phyloP scores from a whole-genome alignment of 163 green algal species.

The Scenedesmus sp. region DNA sequence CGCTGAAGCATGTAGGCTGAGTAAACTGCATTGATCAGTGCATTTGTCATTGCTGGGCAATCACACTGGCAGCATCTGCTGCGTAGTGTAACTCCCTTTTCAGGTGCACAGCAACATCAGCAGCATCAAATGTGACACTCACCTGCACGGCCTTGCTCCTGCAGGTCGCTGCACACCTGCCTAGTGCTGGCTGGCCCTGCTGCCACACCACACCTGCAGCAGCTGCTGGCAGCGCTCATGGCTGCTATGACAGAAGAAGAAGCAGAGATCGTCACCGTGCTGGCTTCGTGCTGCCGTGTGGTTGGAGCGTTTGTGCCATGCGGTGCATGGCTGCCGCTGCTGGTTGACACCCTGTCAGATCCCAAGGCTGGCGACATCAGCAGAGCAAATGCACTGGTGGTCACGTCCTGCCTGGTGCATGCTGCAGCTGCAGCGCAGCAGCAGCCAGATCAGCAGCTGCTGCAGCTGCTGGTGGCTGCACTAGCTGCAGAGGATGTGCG shows the following conservation, averaged over 20 bases:
- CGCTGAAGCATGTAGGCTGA: too few relatives aligned
- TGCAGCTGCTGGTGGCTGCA: conserved; percentile 54
- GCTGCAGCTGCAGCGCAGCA: conserved; percentile 61
- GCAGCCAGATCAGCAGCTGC: conserved; percentile 50
- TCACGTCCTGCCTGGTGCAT: conserved; percentile 75
- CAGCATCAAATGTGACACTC: too few relatives aligned
- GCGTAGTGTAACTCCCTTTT: too few relatives aligned
- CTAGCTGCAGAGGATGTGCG: conserved; percentile 65
- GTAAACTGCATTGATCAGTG: too few relatives aligned
- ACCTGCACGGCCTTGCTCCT: neutral
- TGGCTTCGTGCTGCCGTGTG: neutral
- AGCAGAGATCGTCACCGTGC: neutral
- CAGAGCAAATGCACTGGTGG: conserved; percentile 67
- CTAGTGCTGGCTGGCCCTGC: conserved; percentile 63
- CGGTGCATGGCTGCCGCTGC: conserved; percentile 35
- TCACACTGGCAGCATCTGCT: too few relatives aligned
- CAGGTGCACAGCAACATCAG: too few relatives aligned
- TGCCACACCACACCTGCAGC: conserved; percentile 56
- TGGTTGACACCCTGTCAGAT: conserved; percentile 34
- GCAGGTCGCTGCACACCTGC: conserved; percentile 60
- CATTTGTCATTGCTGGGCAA: too few relatives aligned
- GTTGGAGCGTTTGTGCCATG: conserved; percentile 25
- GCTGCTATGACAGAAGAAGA: conserved; percentile 52
- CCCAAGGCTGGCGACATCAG: neutral
- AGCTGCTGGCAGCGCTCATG: conserved; percentile 61